Evolutionary conservation across 1,284 basidiomycete genomes (phyloP).

Genomic region (Singerocomus rubriflavus): DNA sequence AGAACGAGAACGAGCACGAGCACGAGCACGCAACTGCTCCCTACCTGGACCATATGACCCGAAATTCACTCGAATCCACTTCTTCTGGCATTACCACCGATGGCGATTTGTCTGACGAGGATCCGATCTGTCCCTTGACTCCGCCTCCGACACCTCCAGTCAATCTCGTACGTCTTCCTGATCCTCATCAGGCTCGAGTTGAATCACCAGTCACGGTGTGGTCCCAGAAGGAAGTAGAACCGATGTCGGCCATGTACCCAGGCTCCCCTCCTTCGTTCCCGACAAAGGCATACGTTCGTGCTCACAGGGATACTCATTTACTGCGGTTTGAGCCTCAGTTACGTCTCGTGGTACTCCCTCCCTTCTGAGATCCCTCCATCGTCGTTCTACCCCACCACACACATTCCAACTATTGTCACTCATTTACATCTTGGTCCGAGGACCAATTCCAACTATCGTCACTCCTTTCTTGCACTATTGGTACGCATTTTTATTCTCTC

Average conservation of each 20-base stretch:
- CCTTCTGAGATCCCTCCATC: constrained; percentile 1
- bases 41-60: background rate
- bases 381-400: background rate
- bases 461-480: constrained; percentile 8
- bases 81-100: background rate
- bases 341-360: constrained; percentile 10
- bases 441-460: constrained; percentile 18
- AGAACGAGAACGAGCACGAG: too few relatives aligned
- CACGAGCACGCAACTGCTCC: too few relatives aligned
- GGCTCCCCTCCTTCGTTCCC: constrained; percentile 6
- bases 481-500: background rate
- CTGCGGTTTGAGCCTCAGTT: background rate
- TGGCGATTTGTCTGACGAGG: constrained; percentile 5
- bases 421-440: constrained; percentile 1
- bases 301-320: background rate
- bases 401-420: constrained; percentile 21
- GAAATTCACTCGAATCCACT: background rate
- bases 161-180: background rate
- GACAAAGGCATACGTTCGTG: constrained; percentile 5
- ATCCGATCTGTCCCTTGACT: constrained; percentile 14
- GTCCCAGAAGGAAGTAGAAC: background rate
- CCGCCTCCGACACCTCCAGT: constrained; percentile 1
- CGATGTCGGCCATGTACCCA: background rate
- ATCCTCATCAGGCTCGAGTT: background rate
- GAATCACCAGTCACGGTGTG: background rate